Evolutionary conservation across 768 basidiomycete genomes (phyloP), one percentile per base, ranked within the genome.

Genomic region (Boletellus ananiceps): DNA sequence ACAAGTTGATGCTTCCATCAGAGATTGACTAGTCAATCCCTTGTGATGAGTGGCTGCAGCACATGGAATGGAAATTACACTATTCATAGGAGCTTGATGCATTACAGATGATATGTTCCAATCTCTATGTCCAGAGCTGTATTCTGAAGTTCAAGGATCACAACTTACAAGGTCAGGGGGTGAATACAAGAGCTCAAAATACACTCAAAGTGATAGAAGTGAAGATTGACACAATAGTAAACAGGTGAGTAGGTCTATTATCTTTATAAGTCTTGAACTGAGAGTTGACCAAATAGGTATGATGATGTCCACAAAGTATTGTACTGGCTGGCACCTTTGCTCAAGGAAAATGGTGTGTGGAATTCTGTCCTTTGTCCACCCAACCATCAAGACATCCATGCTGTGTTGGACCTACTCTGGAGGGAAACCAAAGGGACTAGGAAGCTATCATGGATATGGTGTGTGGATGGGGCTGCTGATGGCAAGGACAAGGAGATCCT

Each of bases 81-180:
- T 25, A 33, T n/a, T 38, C 51, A 16, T 51, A 51, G 14, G 55
- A 42, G 2, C 42, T 57, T 29, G 65, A 70, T 37, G 46, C 61
- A 0, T 56, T 68, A 5, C 51, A 57, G 9, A 46, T 45, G 1
- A 31, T 68, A 1, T 52, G 60, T 0, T 47, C 47, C n/a, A 50
- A 59, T 8, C 51, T 68, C 4, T 15, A 50, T 0, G 36, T 36
- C 4, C 37, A 42, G 18, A 44, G 14, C 4, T 45, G 34, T n/a
- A 25, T 45, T 5, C 34, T 45, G 3, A 45, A 45, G 9, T 45
- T 25, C 40, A 52, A 56, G 27, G 47, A 52, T n/a, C 42, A 31
- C 7, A 43, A 52, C 13, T 21, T 52, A 3, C 47, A 18, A 12
- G 47, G 55, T 1, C 55, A 56, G 31, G 40, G 46, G 5, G 50